phyloP scores from a whole-genome alignment of 2,329 filamentous ascomycete genomes.

The Aspergillus ustus region DNA sequence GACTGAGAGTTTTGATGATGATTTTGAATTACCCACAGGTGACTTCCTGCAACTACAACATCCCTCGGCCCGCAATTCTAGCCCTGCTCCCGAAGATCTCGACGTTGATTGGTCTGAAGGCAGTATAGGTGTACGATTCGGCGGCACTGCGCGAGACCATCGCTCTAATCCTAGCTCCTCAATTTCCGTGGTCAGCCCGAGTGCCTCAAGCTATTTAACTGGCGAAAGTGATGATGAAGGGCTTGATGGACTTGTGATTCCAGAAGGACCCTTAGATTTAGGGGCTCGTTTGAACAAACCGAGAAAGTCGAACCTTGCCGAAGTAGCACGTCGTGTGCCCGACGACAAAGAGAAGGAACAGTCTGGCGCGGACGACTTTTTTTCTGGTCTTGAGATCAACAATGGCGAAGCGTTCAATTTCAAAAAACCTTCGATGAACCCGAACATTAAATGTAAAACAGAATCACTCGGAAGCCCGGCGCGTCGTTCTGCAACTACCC shows the following conservation, averaged over 20 bases:
- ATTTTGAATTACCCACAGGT: constrained; percentile 72
- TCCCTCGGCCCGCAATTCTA: constrained; percentile 67
- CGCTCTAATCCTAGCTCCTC: constrained; percentile 83
- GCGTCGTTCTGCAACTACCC: constrained; percentile 74
- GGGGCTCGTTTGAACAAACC: constrained; percentile 75
- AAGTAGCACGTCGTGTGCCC: constrained; percentile 39
- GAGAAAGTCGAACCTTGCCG: constrained; percentile 54
- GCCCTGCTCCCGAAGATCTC: constrained; percentile 71
- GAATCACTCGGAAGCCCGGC: constrained; percentile 70
- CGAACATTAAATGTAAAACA: constrained; percentile 87
- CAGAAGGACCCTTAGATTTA: constrained; percentile 81
- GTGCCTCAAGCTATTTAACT: constrained; percentile 87
- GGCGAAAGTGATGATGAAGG: constrained; percentile 93
- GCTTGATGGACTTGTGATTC: constrained; percentile 85
- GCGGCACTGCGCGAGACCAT: constrained; percentile 80
- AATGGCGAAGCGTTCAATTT: constrained; percentile 81
- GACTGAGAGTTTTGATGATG: constrained; percentile 72
- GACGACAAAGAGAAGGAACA: constrained; percentile 23
- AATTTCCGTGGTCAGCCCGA: constrained; percentile 87
- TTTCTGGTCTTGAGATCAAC: constrained; percentile 84
- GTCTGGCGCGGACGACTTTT: constrained; percentile 70
- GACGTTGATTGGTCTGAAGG: constrained; percentile 88
- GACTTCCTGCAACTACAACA: constrained; percentile 67
- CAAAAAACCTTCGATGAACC: constrained; percentile 81
- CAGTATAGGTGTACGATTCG: constrained; percentile 87